Base-by-base conservation (phyloP, 2,329 filamentous ascomycete species). In the Dactylonectria macrodidyma region DNA sequence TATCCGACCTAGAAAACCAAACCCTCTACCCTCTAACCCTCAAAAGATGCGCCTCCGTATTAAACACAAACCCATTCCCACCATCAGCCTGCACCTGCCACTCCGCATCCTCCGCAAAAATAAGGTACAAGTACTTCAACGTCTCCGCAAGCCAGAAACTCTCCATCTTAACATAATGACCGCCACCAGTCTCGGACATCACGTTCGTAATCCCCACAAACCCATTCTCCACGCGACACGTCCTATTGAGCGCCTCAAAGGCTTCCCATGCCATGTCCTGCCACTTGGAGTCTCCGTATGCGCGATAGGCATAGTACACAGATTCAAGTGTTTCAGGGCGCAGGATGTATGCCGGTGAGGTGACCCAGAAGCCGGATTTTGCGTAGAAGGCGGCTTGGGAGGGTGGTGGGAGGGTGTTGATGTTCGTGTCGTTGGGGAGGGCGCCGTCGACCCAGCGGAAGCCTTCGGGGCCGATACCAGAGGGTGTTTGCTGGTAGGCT, bases 141-240 rank as follows among this genome's bases (percentile, higher is more conserved):
- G 95, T 92, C 84, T 97, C 94, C 0, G 94, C 94, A 79, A 97
- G 94, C 84, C 93, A 91, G 83, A 96, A 97, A 75, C 92, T 95
- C 82, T 97, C 93, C 85, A 95, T 92, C 78, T 92, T 91, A 78
- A 97, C 89, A 50, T 81, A 80, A 66, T 87, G 89, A 0, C 81
- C 80, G 1, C 92, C 92, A 16, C 26, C 58, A 5, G 63, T 85
- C 4, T 77, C 74, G 3, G 80, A 97, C 93, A 77, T 97, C 80
- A 0, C 75, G 78, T 64, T 97, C 83, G 34, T 87, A 86, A 38
- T 38, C 36, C 36, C 36, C 12, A 88, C 88, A 80, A 90, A 97
- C 8, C 92, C 94, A 24, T 87, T 90, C 6, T 88, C 89, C 0
- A 88, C 88, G 26, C 87, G 83, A 70, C 90, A 91, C 16, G 88